Base-by-base conservation (phyloP, 1,284 basidiomycete genomes). In the Austropuccinia psidii region DNA sequence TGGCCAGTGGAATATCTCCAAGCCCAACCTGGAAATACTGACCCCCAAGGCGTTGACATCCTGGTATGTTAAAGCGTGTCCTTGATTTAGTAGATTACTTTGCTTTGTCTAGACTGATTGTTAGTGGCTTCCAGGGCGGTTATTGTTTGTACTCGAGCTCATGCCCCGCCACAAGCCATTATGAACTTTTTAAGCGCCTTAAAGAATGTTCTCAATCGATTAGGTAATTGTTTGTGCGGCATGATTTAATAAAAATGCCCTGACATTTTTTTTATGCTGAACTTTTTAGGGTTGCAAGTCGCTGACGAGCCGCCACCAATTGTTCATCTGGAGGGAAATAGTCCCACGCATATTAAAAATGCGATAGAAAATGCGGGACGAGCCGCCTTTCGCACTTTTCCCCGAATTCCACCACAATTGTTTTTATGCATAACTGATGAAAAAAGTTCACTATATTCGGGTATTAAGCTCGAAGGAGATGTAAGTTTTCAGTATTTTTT, bases 381-480 rank as follows among this genome's bases (percentile, higher is more conserved):
- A 37, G 39, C 54, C 7, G 67, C 67, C 6, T 55, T 37, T 31
- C 67, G 58, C 17, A 35, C 4, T 21, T 69, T 69, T 33, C 15
- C 39, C 2, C 39, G 35, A 33, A n/a, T 7, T 29, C 62, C 62
- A 33, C 67, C 67, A 4, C 67, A 69, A 35, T 17, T 69, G 7
- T 58, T 69, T 24, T n/a, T 69, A 31, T 69, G 67, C n/a, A 45
- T 69, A 17, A 69, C 67, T 31, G 69, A 72, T 11, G 58, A 72
- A 2, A 43, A 50, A 3, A 61, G 57, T 50, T 49, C 15, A 4
- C n/a, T 31, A 4, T 72, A 72, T 33, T 21, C 29, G 17, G 43
- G 11, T 27, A 72, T 72, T 24, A 72, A 72, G 37, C 19, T 24
- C 17, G 69, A 72, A 72, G 57, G 69, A 13, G 69, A 72, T 43